Conservation (phyloP, 2,329 filamentous ascomycete species). For the Phaeosphaeriaceae sp. region DNA sequence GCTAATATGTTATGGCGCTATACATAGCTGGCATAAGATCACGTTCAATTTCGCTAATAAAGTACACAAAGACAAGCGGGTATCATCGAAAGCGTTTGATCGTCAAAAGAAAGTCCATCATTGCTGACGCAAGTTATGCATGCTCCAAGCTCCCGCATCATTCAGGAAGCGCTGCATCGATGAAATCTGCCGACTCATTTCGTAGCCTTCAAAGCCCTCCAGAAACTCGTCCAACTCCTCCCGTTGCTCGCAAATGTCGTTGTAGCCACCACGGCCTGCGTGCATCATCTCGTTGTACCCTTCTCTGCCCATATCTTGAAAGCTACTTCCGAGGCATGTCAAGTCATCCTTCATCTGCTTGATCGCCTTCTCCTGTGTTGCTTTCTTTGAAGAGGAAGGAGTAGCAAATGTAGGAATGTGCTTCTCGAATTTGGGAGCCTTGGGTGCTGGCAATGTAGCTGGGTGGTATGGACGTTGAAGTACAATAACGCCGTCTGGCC, state of each 20-base stretch:
- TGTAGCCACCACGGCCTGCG: slow-evolving; percentile 7
- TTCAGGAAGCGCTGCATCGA: slow-evolving; percentile 18
- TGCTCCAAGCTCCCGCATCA: slow-evolving; percentile 8
- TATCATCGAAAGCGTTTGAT: background rate
- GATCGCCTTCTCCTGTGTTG: background rate
- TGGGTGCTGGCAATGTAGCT: background rate
- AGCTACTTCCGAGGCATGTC: background rate
- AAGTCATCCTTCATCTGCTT: background rate
- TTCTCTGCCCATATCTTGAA: slow-evolving; percentile 2
- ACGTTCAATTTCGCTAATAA: background rate
- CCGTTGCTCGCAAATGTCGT: background rate
- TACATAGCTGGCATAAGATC: background rate
- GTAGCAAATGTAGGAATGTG: background rate
- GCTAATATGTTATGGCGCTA: background rate
- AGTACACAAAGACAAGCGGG: background rate
- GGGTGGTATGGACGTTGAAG: slow-evolving; percentile 23
- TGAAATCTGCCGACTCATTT: background rate
- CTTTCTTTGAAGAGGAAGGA: background rate
- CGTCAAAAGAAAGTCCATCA: slow-evolving; percentile 7
- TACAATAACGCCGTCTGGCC: slow-evolving; percentile 24
- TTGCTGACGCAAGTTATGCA: background rate
- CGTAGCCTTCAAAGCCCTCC: background rate
- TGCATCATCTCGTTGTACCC: slow-evolving; percentile 1
- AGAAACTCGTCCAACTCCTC: background rate
- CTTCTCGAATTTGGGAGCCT: slow-evolving; percentile 5